Percentiles rank a stretch among this genome's conserved stretches.
These are phyloP conservation scores for Euphorbia tirucalli DNA, from an alignment of 345 rosid genomes.

Conservation along the genomic window DNA sequence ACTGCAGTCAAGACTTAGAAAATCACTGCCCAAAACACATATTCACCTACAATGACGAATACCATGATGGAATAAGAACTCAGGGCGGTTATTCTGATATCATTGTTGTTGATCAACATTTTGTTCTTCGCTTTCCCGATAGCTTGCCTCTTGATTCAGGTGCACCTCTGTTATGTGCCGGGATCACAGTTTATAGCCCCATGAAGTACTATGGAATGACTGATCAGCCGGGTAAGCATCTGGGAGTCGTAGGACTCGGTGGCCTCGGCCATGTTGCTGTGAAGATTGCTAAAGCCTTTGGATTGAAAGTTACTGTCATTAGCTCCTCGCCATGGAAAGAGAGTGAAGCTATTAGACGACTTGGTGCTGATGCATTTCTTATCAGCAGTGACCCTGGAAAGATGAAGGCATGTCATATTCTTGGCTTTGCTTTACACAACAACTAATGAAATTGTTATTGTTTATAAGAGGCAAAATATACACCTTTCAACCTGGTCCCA, in stretches of 20 bases:
- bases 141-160: slow-evolving; percentile 60
- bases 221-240: slow-evolving; percentile 74
- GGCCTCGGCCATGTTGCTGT: slow-evolving; percentile 94
- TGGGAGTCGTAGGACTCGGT: slow-evolving; percentile 87
- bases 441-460: too few relatives aligned
- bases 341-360: slow-evolving; percentile 46
- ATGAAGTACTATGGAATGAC: slow-evolving; percentile 88
- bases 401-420: slow-evolving; percentile 51
- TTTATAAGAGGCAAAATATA: background rate
- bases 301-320: slow-evolving; percentile 79
- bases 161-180: slow-evolving; percentile 84
- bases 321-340: slow-evolving; percentile 62
- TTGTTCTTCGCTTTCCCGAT: slow-evolving; percentile 62
- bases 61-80: slow-evolving; percentile 53
- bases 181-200: slow-evolving; percentile 85
- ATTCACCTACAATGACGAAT: background rate
- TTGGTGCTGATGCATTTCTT: slow-evolving; percentile 64
- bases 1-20: slow-evolving; percentile 69
- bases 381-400: slow-evolving; percentile 52
- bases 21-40: slow-evolving; percentile 37
- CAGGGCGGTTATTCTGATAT: slow-evolving; percentile 77
- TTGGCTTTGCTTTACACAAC: background rate
- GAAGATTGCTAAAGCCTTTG: slow-evolving; percentile 81
- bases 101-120: slow-evolving; percentile 70
- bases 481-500: too few relatives aligned